Percentiles rank a stretch among this genome's conserved stretches.
These are phyloP conservation scores for Leccinum olivaceoglutinosum DNA, from an alignment of 1,284 basidiomycete species.

Conservation along the genomic window DNA sequence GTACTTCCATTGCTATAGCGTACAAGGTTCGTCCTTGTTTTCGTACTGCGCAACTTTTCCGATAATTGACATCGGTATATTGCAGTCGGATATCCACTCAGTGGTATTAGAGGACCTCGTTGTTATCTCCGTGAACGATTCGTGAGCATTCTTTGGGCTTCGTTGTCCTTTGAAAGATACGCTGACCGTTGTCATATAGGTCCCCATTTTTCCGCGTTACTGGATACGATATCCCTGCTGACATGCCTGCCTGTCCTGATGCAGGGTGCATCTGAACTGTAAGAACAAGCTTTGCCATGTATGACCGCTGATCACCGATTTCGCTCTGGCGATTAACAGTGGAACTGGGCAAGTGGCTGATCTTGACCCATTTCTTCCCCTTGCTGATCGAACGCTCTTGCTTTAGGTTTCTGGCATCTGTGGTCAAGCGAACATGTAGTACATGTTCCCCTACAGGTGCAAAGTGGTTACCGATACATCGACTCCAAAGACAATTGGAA, in stretches of 20 bases:
- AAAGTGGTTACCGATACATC: neutral
- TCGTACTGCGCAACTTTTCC: neutral
- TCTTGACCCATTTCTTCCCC: neutral
- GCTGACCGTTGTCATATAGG: conserved; percentile 6
- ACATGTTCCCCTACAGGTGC: conserved; percentile 6
- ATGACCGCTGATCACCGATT: neutral
- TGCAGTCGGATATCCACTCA: conserved; percentile 1
- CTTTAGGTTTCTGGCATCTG: conserved; percentile 8
- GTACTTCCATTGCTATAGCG: conserved; percentile 6
- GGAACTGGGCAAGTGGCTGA: conserved; percentile 9
- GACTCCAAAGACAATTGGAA: conserved; percentile 6
- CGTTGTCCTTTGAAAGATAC: too few species aligned
- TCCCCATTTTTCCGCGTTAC: conserved; percentile 6
- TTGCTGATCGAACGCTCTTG: conserved; percentile 1
- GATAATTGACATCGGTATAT: neutral
- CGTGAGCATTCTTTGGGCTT: conserved; percentile 9
- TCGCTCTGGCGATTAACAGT: conserved; percentile 5
- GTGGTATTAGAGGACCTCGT: neutral
- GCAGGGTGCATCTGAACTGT: conserved; percentile 4
- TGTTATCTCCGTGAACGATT: neutral
- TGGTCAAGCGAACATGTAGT: conserved; percentile 11
- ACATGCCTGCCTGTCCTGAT: conserved; percentile 6
- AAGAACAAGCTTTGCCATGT: neutral
- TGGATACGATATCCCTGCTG: conserved; percentile 9
- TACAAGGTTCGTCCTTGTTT: conserved; percentile 11